Evolutionary conservation across 225 moss, liverwort and hornwort species (phyloP).

Genomic region (Bryum argenteum): DNA sequence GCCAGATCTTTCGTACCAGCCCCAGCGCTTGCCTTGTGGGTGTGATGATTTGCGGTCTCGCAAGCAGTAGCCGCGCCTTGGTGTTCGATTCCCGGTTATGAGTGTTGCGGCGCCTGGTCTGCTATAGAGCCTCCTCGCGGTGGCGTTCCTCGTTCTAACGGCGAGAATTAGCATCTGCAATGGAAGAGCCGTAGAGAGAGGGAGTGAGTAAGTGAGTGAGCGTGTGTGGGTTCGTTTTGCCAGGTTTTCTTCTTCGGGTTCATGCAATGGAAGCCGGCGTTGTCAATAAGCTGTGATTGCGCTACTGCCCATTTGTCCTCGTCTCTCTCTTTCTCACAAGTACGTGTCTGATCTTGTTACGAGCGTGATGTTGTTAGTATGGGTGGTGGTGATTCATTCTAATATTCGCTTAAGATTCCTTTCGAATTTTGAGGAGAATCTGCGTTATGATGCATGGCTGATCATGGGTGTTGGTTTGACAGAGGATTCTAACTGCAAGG

Average conservation of each 20-base stretch:
- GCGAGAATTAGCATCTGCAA: slow-evolving; percentile 33
- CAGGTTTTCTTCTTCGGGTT: not conserved
- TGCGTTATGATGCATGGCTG: slow-evolving; percentile 33
- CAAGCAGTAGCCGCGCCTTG: not conserved
- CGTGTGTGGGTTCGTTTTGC: not conserved
- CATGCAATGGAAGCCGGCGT: slow-evolving; percentile 63
- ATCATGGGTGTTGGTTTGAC: slow-evolving; percentile 8
- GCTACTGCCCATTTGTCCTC: slow-evolving; percentile 13
- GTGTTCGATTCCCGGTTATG: not conserved
- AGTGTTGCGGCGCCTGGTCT: not conserved
- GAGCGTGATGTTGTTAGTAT: slow-evolving; percentile 3
- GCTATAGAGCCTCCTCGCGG: no score
- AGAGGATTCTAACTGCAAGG: slow-evolving; percentile 5
- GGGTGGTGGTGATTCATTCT: slow-evolving; percentile 16
- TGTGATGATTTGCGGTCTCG: slow-evolving; percentile 13
- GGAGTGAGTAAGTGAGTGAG: not conserved
- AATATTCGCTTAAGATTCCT: slow-evolving; percentile 11
- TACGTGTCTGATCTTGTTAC: slow-evolving; percentile 27
- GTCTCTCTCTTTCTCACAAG: not conserved
- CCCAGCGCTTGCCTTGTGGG: not conserved
- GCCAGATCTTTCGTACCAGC: no score
- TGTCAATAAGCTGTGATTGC: slow-evolving; percentile 28
- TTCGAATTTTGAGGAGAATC: not conserved
- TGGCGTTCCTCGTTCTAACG: no score
- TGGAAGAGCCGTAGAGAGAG: slow-evolving; percentile 48